phyloP scores from a whole-genome alignment of 345 rosid genomes.

The Cardamine resedifolia region DNA sequence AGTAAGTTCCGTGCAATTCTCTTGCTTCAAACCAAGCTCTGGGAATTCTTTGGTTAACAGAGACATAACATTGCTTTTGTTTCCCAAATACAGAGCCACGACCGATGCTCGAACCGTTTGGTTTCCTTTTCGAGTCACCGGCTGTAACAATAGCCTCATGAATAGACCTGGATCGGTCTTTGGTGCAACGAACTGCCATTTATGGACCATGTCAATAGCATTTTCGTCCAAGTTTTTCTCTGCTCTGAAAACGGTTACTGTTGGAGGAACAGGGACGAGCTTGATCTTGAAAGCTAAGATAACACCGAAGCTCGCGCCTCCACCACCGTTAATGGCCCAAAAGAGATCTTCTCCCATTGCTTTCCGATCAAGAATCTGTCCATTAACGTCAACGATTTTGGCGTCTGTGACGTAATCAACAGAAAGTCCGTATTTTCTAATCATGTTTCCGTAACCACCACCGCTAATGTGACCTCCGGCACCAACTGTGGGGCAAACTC shows the following conservation, averaged over 20 bases:
- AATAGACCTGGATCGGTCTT: conserved; percentile 50
- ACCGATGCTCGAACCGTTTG: conserved; percentile 44
- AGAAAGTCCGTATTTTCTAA: conserved; percentile 56
- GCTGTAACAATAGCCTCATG: conserved; percentile 71
- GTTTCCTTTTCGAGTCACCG: conserved; percentile 36
- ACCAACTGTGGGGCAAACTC: conserved; percentile 61
- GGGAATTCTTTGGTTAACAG: conserved; percentile 48
- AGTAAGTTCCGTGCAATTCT: conserved; percentile 49
- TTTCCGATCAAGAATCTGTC: conserved; percentile 45
- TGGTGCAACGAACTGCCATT: conserved; percentile 65
- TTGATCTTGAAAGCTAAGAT: conserved; percentile 47
- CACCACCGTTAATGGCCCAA: conserved; percentile 64
- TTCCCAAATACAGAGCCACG: conserved; percentile 44
- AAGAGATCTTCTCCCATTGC: conserved; percentile 65
- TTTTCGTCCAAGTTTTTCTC: conserved; percentile 41
- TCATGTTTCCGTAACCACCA: conserved; percentile 59
- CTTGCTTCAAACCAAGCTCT: conserved; percentile 45
- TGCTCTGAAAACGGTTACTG: conserved; percentile 51
- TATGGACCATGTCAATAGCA: conserved; percentile 40
- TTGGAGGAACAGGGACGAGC: conserved; percentile 51
- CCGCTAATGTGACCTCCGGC: conserved; percentile 70
- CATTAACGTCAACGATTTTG: conserved; percentile 53
- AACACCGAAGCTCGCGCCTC: conserved; percentile 61
- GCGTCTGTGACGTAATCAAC: conserved; percentile 57
- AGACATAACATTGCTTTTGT: conserved; percentile 32